Evolutionary conservation across 768 basidiomycete genomes (phyloP), one percentile per base, ranked within the genome.

Genomic region (Lepiota brunneoincarnata): DNA sequence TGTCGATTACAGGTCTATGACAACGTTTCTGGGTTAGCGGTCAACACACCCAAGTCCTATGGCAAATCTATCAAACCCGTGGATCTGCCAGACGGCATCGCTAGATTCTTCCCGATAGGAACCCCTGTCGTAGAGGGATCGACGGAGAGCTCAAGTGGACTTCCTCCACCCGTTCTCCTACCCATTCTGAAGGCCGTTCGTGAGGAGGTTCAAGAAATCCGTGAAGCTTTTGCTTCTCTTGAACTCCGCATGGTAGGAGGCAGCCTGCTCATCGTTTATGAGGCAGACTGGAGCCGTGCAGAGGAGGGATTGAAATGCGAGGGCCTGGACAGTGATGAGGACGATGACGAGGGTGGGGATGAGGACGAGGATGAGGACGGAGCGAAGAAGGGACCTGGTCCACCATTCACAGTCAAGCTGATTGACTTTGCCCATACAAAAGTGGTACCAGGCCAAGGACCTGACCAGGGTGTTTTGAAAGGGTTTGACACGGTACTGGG

Each of bases 361-460:
- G 66, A 64, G 6, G 68, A 67, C 4, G 67, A 66, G 3, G 68
- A 66, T 0, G 75, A 72, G 1, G 69, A 67, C 2, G 68, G 70
- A 1, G 73, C 67, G 2, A 72, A 71, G 17, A 59, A 63, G 61
- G 73, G 65, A 43, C 69, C 61, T n/a, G 77, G 73, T 28, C 76
- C 75, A 15, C 79, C 82, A 28, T 87, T 80, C 58, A 73, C 76
- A 12, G 76, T 97, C 56, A 87, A 86, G 59, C 71, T 97, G 59
- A 98, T 98, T 59, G 96, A 99, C 72, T 98, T 99, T 67, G 95
- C 94, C 6, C 96, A 98, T 67, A 88, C 93, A 2, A 72, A 79
- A 20, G 58, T 89, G 11, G 75, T 69, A 6, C 79, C 83, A 0
- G 91, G 88, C 0, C 62, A 82, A 61, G 95, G 94, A 3, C 83